Evolutionary conservation across 2,329 filamentous ascomycete genomes (phyloP), one percentile per base, ranked within the genome.

Genomic region (Ceratocystis ficicola): DNA sequence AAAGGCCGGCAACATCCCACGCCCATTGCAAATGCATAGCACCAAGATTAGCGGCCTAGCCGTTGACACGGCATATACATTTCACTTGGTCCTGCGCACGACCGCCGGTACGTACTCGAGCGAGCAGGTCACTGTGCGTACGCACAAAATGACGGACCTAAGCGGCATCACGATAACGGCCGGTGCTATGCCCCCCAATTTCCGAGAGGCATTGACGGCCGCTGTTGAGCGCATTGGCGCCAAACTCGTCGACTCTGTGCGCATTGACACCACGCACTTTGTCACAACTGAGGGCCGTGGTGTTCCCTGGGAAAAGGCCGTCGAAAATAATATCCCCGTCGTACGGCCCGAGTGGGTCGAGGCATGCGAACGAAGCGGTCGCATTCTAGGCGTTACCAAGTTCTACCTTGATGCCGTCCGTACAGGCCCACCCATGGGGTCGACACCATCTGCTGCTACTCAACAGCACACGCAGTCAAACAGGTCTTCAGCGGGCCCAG

Each of bases 181-280:
- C 0, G 94, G 94, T 63, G 83, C 96, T 70, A 81, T 99, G 75
- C 89, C 92, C 1, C 80, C 83, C 6, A 79, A 86, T 64, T 79
- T 87, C 65, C 86, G 85, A 73, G 90, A 95, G 70, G 86, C 82
- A 68, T 81, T 99, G 22, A 80, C 82, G 60, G 81, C 81, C 59
- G 90, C 92, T 1, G 84, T 96, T 44, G 86, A 94, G 72, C 83
- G 90, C 70, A 95, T 99, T 71, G 94, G 94, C 62, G 94, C 90
- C 68, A 96, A 94, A 79, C 80, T 97, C 69, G 88, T 90, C 66
- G 93, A 96, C 71, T 83, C 83, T 12, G 91, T 97, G 63, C 84
- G 93, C 72, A 97, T 99, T 73, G 94, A 99, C 74, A 99, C 94
- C 0, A 99, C 94, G 17, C 94, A 99, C 76, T 99, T 99, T 74